Base-by-base conservation (phyloP, 163 green algal genomes). In the Scenedesmus sp. region DNA sequence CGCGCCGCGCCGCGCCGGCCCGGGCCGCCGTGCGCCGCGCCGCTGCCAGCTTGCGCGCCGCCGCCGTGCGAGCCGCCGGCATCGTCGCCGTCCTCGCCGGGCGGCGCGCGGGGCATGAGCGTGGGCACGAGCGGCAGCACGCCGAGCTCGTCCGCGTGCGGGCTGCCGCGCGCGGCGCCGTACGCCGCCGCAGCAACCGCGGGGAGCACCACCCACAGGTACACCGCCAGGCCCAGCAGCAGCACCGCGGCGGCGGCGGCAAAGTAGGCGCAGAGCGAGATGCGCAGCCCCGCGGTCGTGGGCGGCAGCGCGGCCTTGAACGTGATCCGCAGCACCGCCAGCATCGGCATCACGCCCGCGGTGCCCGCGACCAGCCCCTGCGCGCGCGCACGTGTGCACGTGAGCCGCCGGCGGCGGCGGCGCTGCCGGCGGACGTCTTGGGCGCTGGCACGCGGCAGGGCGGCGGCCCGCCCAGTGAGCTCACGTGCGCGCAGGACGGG, bases 231-330 rank as follows among this genome's bases (percentile, higher is more conserved):
- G 11, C 62, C 62, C 34, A n/a, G 13, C 20, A 70, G 62, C 36
- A 70, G 6, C 22, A 70, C 62, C n/a, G 20, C 34, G 20, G 39
- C 36, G 15, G 62, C 33, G 34, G 62, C 34, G 34, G 62, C 62
- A 54, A 70, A 33, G 36, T 56, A 70, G 22, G 54, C 20, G 10
- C 53, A 36, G 18, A 70, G 3, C n/a, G 39, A 57, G 34, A 70
- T 36, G 3, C 62, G 34, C 20, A 70, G 14, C 6, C 62, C 62
- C 20, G 13, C 62, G 22, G 14, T 29, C 15, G 62, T 70, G n/a
- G 36, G 20, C 33, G 62, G 62, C 36, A 70, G 62, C 9, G 62
- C 62, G 53, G 62, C 62, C 54, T 70, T 70, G 36, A 33, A 70
- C 6, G 54, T 70, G 33, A 70, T 70, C 39, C 62, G 62, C 10